Evolutionary conservation across 345 rosid species (phyloP), one percentile per base, ranked within the genome.

Genomic region (Microthlaspi erraticum): DNA sequence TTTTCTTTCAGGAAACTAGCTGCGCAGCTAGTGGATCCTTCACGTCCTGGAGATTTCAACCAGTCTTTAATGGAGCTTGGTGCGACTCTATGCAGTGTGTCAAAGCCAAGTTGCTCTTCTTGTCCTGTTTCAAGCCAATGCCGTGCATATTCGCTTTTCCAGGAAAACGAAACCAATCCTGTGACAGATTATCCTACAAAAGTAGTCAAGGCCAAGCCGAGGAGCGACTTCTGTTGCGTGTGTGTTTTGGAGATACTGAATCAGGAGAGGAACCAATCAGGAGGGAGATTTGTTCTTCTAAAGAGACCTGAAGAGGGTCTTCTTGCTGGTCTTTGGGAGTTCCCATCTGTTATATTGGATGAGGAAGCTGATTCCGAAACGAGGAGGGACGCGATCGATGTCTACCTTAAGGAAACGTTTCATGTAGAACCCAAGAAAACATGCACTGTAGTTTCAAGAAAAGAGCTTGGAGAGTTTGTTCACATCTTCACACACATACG

Each of bases 311-410:
- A 87, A 48, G 88, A 76, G 54, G 96, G 98, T 52, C 78, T 93
- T 72, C 98, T 93, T 72, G 97, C 97, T 59, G 96, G 98, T 75
- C 94, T 93, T 34, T 91, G 97, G 98, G 98, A 93, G 84, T 93
- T 93, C 68, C 97, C 98, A 34, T 81, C 89, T 32, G 83, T 87
- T 68, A 67, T 60, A 41, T 55, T 91, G 76, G 80, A 77, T 23
- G 71, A 83, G 68, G 96, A 86, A 74, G 72, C 79, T 53, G 81
- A 81, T 71, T 75, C 80, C 55, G 41, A 79, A 33, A 56, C 39
- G 13, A 87, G 97, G 83, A 86, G 89, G 79, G 77, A 82, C 41
- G 83, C 72, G 18, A 81, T 80, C 48, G 85, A 93, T 74, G 29
- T 63, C 33, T 80, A 80, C 74, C 72, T 93, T 73, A 85, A 80